Evolutionary conservation across 495 filamentous ascomycete genomes (phyloP), one percentile per base, ranked within the genome.

Genomic region (Penicillium desertorum): DNA sequence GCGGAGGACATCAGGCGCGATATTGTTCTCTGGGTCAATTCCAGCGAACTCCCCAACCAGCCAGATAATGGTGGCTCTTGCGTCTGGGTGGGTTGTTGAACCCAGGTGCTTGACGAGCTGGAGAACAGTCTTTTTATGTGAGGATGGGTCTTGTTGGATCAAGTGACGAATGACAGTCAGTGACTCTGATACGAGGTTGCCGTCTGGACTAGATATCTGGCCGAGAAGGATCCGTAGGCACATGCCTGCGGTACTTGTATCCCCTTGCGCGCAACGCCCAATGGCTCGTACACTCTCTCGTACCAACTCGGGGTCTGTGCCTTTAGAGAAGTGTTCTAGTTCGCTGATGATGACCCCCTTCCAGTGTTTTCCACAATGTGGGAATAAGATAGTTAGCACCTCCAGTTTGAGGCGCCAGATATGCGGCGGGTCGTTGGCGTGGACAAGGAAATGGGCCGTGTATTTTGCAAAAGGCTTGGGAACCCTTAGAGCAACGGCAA

Each of bases 61-160:
- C 94, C 94, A 98, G 61, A 98, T 89, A 57, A 98, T 96, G 32
- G 86, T 93, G 14, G 95, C 93, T 53, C 94, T 80, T 4, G 94
- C 95, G 52, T 88, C 86, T 5, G 94, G 84, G 55, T 90, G 89
- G 2, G 86, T 91, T 9, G 89, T 88, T 4, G 85, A 85, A 57
- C 96, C 92, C 7, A 98, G 83, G 60, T 95, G 88, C 69, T 91
- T 96, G 8, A 95, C 93, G n/a, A 98, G 76, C 45, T 90, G 82
- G 36, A 96, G 84, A 6, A 98, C 92, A 0, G 93, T 98, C 51
- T 77, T 80, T 30, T 76, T 77, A 63, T 97, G 94, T 14, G 84
- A 83, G 22, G 78, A 70, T 5, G 94, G 91, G 59, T 94, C 83
- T 66, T 93, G 91, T 67, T 97, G 94, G 45, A 98, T 97, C 27